Evolutionary conservation across 768 basidiomycete genomes (phyloP), one percentile per base, ranked within the genome.

Genomic region (Mycena metata): DNA sequence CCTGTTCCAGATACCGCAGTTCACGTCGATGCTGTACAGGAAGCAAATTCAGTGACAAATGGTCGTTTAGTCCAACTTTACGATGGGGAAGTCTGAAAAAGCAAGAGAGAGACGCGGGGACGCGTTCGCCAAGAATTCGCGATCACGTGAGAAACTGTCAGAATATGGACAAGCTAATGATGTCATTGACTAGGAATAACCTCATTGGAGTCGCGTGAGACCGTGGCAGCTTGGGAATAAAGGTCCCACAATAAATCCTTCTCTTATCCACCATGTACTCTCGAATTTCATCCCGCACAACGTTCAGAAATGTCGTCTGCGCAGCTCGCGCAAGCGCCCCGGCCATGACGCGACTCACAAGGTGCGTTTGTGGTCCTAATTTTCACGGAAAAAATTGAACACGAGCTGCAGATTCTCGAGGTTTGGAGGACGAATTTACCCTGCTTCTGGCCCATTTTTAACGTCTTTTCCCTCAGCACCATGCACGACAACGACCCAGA

Each of bases 401-500:
- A 24, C 11, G 16, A 58, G 17, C 43, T 3, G 1, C 26, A 69
- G 55, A 52, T 17, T 52, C 30, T 66, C 50, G 12, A 72, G 64
- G 23, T 41, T 65, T 15, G 57, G 41, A 45, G 21, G 30, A 17
- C n/a, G 49, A 35, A 58, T 3, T 10, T 16, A 11, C 19, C 15
- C 47, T 41, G 35, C 24, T 36, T 30, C 30, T 57, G 36, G 23
- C 26, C 54, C 7, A n/a, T 60, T 59, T 41, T 73, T 74, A 52
- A 77, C 46, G 13, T 43, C 19, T 67, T 15, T 13, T 58, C 54
- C 23, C 63, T 57, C 69, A 87, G 86, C 76, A 86, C 88, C 17
- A 87, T 89, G 81, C 89, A 88, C 69, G 86, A 87, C 51, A 89
- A 89, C 69, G 84, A 88, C 69, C 81, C 89, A 7, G 81, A 86